Evolutionary conservation across 23 red algal species (phyloP).

Genomic region (Gracilaria caudata): DNA sequence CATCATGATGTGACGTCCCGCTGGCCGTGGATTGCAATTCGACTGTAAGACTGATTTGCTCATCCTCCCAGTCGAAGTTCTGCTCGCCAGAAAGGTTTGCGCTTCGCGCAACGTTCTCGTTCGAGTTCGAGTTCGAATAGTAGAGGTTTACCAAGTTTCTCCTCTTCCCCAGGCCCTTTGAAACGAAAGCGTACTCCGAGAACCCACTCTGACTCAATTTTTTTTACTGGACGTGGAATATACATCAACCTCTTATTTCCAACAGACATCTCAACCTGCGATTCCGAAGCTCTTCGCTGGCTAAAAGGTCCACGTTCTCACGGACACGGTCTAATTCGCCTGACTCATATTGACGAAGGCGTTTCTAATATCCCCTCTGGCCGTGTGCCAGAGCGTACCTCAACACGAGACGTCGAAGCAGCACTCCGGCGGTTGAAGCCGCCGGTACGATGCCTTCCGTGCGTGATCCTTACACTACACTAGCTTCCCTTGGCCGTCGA

Average conservation of each 20-base stretch:
- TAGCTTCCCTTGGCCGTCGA: constrained; percentile 68
- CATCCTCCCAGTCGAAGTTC: background rate
- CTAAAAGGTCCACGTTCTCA: background rate
- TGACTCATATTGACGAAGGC: background rate
- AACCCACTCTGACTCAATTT: background rate
- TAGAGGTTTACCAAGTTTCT: no score
- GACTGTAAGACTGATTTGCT: constrained; percentile 5
- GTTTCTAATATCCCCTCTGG: constrained; percentile 28
- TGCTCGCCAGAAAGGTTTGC: no score
- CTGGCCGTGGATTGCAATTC: background rate
- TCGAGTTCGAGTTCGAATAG: no score
- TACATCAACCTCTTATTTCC: background rate
- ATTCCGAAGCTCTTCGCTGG: background rate
- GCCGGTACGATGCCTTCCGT: constrained; percentile 66
- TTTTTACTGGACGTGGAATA: background rate
- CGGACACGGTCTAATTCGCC: background rate
- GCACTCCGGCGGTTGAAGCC: constrained; percentile 66
- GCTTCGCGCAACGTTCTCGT: no score
- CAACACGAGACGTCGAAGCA: constrained; percentile 71
- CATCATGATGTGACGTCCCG: background rate
- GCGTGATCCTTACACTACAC: constrained; percentile 65
- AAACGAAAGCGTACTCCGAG: no score
- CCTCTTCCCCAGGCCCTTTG: no score
- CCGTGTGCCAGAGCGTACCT: constrained; percentile 38
- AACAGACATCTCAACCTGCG: background rate